Evolutionary conservation across 2,329 filamentous ascomycete genomes (phyloP).

Genomic region (Trichoderma atrobrunneum): DNA sequence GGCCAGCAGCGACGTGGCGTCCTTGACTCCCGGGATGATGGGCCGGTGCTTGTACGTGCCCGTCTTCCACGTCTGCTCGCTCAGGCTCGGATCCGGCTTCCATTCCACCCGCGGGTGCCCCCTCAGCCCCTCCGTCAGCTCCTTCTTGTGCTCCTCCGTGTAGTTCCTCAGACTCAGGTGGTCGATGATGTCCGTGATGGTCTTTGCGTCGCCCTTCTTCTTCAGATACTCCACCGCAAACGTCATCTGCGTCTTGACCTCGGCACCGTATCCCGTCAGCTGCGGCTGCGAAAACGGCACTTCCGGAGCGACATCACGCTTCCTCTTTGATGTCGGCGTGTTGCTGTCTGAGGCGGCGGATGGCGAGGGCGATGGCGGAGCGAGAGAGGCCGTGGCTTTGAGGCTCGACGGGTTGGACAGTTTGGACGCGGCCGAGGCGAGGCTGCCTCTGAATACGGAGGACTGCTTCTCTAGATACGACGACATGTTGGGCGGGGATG

Average conservation of each 20-base stretch:
- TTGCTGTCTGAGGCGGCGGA: conserved; percentile 57
- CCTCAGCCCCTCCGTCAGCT: conserved; percentile 66
- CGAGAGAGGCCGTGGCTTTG: conserved; percentile 39
- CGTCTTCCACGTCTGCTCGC: conserved; percentile 62
- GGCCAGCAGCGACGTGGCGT: conserved; percentile 71
- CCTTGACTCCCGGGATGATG: conserved; percentile 74
- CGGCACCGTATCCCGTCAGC: conserved; percentile 70
- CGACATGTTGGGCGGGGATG: conserved; percentile 48
- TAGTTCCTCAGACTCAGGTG: conserved; percentile 71
- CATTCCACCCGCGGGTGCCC: conserved; percentile 59
- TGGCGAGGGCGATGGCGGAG: conserved; percentile 61
- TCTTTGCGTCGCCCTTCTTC: conserved; percentile 65
- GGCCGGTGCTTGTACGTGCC: conserved; percentile 83
- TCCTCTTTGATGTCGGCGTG: conserved; percentile 62
- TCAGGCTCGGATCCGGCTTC: conserved; percentile 56
- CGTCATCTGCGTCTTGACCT: conserved; percentile 82
- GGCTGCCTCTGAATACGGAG: conserved; percentile 58
- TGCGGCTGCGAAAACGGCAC: conserved; percentile 72
- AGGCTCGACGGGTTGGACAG: conserved; percentile 52
- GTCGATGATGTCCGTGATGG: conserved; percentile 72
- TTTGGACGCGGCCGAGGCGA: conserved; percentile 62
- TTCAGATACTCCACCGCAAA: conserved; percentile 84
- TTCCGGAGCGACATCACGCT: conserved; percentile 52
- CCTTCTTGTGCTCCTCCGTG: conserved; percentile 58
- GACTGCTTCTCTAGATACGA: conserved; percentile 64